Evolutionary conservation across 192 early-diverging fungal genomes (phyloP).

Genomic region (Cladochytrium replicatum): DNA sequence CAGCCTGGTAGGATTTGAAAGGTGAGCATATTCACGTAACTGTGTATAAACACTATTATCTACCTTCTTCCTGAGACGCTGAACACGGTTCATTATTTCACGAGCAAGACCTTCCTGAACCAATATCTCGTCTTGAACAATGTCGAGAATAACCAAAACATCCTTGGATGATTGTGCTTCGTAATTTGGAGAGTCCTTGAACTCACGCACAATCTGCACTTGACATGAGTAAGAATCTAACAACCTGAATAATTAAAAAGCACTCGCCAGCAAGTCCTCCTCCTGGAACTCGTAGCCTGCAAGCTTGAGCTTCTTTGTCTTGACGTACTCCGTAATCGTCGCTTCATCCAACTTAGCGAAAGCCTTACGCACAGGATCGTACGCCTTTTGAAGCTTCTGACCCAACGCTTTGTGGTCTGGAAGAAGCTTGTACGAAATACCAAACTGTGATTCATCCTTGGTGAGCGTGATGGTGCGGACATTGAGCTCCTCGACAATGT

Average conservation of each 20-base stretch:
- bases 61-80: constrained; percentile 88
- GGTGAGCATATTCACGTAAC: background rate
- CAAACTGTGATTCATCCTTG: constrained; percentile 80
- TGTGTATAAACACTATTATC: background rate
- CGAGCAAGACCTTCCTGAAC: constrained; percentile 85
- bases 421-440: constrained; percentile 84
- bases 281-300: constrained; percentile 69
- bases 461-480: constrained; percentile 79
- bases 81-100: constrained; percentile 94
- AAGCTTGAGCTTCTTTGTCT: constrained; percentile 54
- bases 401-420: constrained; percentile 88
- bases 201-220: no score
- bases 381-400: constrained; percentile 81
- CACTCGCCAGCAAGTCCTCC: constrained; percentile 63
- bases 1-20: constrained; percentile 31
- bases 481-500: constrained; percentile 84
- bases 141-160: constrained; percentile 81
- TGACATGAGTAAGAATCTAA: constrained; percentile 17
- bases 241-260: constrained; percentile 16
- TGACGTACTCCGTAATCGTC: constrained; percentile 73
- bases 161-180: constrained; percentile 72
- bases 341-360: constrained; percentile 62
- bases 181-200: constrained; percentile 61
- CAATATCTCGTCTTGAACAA: constrained; percentile 66
- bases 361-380: constrained; percentile 74